Evolutionary conservation across 139 green algal species (phyloP), one percentile per base, ranked within the genome.

Genomic region (Dunaliella primolecta): DNA sequence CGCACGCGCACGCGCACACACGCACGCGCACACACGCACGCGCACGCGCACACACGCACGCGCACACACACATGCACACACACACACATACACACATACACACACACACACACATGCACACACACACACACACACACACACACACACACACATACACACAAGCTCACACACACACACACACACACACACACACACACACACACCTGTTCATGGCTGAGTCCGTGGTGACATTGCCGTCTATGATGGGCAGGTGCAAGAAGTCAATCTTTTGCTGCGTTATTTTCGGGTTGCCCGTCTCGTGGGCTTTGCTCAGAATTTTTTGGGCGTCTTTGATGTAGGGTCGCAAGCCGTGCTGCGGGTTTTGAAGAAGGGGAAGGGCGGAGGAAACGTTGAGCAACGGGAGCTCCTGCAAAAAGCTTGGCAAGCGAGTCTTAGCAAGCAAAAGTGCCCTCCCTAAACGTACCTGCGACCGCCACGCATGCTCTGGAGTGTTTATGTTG

Each of bases 301-400:
- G 87, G 0, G 94, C 93, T 35, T 85, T 87, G 85, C 90, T 92
- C 1, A 96, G 82, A 35, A 97, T 89, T 78, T 89, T 89, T 87
- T 97, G 94, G 23, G 94, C 94, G 79, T 97, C 93, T 31, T 95
- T 94, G 56, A 97, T 94, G 86, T 97, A 96, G 2, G 94, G 93
- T 34, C 94, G 88, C n/a, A 96, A 87, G 11, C 91, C 85, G 71
- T 94, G 90, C 2, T 91, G 77, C 71, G 21, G 21, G 23, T 23
- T 72, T 20, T 23, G 20, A 72, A 23, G 20, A 72, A 72, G 56
- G 56, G 23, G 20, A 72, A 72, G 20, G 56, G 23, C 20, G 56
- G 56, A 72, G 56, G 20, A n/a, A 23, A 23, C 20, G 56, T 29
- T 72, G 56, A 23, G 23, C 56, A n/a, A 23, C 20, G 56, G 20